Evolutionary conservation across 176 grass and related monocot species (phyloP).

Genomic region (Neostapfia colusana): DNA sequence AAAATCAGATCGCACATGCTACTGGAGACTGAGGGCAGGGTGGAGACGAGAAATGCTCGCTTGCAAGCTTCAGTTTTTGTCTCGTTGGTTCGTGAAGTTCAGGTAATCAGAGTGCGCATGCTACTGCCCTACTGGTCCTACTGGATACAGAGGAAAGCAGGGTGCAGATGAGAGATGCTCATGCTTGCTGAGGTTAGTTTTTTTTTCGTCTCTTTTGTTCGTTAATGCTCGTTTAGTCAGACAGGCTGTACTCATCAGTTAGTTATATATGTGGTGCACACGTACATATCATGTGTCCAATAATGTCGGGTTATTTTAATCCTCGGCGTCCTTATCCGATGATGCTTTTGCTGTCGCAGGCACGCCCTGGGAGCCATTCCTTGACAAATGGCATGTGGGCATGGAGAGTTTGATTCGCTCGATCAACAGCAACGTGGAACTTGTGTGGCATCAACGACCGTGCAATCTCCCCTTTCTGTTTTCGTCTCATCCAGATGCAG

Average conservation of each 20-base stretch:
- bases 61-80: too few relatives aligned
- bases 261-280: neutral
- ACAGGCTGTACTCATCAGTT: neutral
- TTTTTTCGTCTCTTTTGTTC: neutral
- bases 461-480: too few relatives aligned
- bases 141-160: too few relatives aligned
- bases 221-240: neutral
- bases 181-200: neutral
- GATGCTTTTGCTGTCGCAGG: neutral
- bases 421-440: neutral
- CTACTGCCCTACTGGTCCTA: too few relatives aligned
- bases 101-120: too few relatives aligned
- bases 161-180: neutral
- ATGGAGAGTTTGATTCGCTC: neutral
- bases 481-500: neutral
- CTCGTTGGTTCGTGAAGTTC: too few relatives aligned
- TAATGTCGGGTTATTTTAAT: neutral
- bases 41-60: too few relatives aligned
- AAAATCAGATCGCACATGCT: too few relatives aligned
- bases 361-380: neutral
- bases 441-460: neutral
- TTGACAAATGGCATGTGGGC: neutral
- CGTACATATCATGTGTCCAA: neutral
- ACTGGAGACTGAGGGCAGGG: too few relatives aligned
- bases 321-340: neutral